Evolutionary conservation across 2,329 filamentous ascomycete genomes (phyloP), one percentile per base, ranked within the genome.

Genomic region (Trichoderma gracile): DNA sequence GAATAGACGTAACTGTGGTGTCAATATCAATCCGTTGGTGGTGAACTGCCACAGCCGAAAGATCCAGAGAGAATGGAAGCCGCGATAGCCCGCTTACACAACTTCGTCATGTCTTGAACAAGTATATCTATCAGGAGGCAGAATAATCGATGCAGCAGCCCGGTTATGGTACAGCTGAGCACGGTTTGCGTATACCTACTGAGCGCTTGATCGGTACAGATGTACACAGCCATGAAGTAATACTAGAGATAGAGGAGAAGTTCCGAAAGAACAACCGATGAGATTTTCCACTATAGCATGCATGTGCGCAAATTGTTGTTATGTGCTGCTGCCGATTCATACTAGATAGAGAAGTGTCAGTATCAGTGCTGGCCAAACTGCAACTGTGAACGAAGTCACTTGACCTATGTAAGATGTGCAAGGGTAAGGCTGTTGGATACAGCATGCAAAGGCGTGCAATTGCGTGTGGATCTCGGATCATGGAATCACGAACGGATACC

Each of bases 361-460:
- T 25, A 38, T 38, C 33, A 38, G 33, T 38, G 33, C 33, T 38
- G 14, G 12, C 12, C 33, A 46, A 15, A 38, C 17, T 54, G 23
- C 49, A 38, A 38, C 49, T 43, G 12, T 19, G 25, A 27, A 19
- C 15, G 27, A 3, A 72, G 70, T 74, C 72, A 73, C 72, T 74
- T 74, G 72, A 74, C 71, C 69, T 64, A 59, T 67, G 67, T 65
- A 54, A 65, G 59, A 73, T 73, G 72, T 73, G 68, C 70, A 67
- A 67, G 67, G 72, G 68, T 46, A 53, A 56, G 23, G 54, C 61
- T 55, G 65, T 67, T 70, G 66, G 67, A 63, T 65, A 62, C 25
- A 17, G 30, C 25, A 14, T 19, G 6, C 27, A 6, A 23, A 21
- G n/a, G 52, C 40, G 54, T 52, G 43, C 14, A 38, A 42, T 63